Conservation (phyloP, 2,329 filamentous ascomycete genomes). For the Verruconis gallopava region DNA sequence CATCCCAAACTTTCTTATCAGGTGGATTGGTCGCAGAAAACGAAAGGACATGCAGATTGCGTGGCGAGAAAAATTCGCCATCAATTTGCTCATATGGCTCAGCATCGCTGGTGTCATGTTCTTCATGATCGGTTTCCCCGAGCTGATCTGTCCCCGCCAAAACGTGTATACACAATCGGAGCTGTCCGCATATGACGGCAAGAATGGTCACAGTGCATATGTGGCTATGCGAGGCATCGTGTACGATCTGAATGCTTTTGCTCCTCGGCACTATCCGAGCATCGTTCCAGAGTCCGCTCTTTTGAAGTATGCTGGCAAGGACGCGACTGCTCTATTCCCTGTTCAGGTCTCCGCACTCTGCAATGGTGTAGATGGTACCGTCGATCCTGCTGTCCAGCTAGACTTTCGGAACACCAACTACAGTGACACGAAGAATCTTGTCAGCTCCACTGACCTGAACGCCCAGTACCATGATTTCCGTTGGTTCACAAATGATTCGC, state of each 20-base stretch:
- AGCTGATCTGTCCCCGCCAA: slow-evolving; percentile 81
- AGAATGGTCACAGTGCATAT: slow-evolving; percentile 51
- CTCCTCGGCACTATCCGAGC: slow-evolving; percentile 64
- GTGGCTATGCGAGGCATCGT: slow-evolving; percentile 80
- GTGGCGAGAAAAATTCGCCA: slow-evolving; percentile 95
- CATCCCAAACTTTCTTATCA: slow-evolving; percentile 73
- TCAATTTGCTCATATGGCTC: slow-evolving; percentile 96
- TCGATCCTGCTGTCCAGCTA: slow-evolving; percentile 64
- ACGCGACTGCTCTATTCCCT: slow-evolving; percentile 82
- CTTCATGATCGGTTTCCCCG: slow-evolving; percentile 81
- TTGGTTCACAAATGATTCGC: slow-evolving; percentile 64
- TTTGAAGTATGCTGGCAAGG: slow-evolving; percentile 70
- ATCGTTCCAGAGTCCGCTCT: slow-evolving; percentile 49
- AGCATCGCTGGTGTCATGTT: slow-evolving; percentile 67
- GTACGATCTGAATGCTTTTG: slow-evolving; percentile 65
- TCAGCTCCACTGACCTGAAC: slow-evolving; percentile 58
- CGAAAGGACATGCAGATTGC: slow-evolving; percentile 86
- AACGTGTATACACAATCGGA: slow-evolving; percentile 73
- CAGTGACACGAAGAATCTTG: slow-evolving; percentile 50
- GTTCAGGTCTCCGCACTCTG: slow-evolving; percentile 90
- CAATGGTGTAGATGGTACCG: slow-evolving; percentile 55
- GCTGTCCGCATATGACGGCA: slow-evolving; percentile 60
- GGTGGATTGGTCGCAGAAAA: slow-evolving; percentile 52
- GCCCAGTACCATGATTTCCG: slow-evolving; percentile 87
- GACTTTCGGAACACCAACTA: slow-evolving; percentile 72